Evolutionary conservation across 192 early-diverging fungal genomes (phyloP).

Genomic region (Funneliformis mosseae): DNA sequence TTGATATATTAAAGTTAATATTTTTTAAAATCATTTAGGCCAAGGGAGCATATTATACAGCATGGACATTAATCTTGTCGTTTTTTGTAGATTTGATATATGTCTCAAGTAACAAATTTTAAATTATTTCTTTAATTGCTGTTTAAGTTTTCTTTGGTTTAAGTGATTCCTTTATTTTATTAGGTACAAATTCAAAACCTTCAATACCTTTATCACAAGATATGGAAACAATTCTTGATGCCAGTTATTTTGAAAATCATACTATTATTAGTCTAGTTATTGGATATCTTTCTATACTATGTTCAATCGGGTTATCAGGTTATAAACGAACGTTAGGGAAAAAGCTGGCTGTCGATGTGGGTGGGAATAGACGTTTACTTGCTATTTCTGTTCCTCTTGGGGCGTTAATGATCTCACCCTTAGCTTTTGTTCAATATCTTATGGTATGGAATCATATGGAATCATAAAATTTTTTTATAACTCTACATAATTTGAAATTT

Average conservation of each 20-base stretch:
- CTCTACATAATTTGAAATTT: constrained; percentile 38
- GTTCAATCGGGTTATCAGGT: constrained; percentile 39
- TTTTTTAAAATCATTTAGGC: not conserved
- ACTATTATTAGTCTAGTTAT: constrained; percentile 28
- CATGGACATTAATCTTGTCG: not conserved
- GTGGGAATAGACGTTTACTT: constrained; percentile 38
- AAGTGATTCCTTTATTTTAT: constrained; percentile 26
- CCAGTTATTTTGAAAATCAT: constrained; percentile 34
- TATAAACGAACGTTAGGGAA: constrained; percentile 40
- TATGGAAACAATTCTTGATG: constrained; percentile 14
- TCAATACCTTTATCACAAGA: constrained; percentile 37
- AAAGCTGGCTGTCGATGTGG: constrained; percentile 43
- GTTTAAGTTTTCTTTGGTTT: not conserved
- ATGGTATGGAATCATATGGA: constrained; percentile 25
- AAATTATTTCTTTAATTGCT: not conserved
- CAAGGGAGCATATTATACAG: not conserved
- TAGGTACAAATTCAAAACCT: constrained; percentile 34
- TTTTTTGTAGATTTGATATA: constrained; percentile 1
- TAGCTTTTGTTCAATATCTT: constrained; percentile 43
- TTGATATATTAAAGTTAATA: not conserved
- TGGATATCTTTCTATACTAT: constrained; percentile 40
- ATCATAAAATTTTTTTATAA: constrained; percentile 18
- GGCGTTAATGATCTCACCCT: constrained; percentile 39
- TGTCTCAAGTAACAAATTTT: not conserved
- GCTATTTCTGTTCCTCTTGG: constrained; percentile 39